Evolutionary conservation across 495 filamentous ascomycete species (phyloP).

Genomic region (Podospora comata): DNA sequence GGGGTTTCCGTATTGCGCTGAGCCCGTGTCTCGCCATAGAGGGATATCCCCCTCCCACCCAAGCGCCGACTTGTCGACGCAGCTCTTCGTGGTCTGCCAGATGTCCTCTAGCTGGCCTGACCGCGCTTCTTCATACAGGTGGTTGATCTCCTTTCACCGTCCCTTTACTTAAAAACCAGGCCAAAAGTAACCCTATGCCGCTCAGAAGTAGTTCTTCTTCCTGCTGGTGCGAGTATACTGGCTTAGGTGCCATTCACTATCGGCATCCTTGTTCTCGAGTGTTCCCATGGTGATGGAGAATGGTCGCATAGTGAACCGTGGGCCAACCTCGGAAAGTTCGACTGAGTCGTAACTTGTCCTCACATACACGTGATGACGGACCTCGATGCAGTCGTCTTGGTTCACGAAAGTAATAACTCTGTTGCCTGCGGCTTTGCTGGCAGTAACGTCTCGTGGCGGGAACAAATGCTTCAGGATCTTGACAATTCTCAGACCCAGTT

Average conservation of each 20-base stretch:
- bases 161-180: not conserved
- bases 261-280: conserved; percentile 91
- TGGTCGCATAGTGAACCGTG: conserved; percentile 91
- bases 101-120: not conserved
- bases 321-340: conserved; percentile 91
- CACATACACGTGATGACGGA: conserved; percentile 51
- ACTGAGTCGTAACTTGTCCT: conserved; percentile 83
- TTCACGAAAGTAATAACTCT: conserved; percentile 92
- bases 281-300: conserved; percentile 95
- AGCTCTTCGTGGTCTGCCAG: not conserved
- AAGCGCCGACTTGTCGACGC: not conserved
- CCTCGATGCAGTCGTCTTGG: conserved; percentile 87
- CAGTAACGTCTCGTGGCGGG: conserved; percentile 75
- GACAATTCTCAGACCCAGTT: conserved; percentile 77
- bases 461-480: conserved; percentile 95
- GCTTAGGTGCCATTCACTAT: conserved; percentile 90
- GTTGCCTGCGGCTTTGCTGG: conserved; percentile 71
- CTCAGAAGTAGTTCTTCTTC: conserved; percentile 88
- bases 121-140: no score
- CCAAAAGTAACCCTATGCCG: not conserved
- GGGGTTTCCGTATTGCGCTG: no score
- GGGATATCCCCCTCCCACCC: not conserved
- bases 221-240: conserved; percentile 88
- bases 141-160: not conserved
- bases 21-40: not conserved